Percentiles rank a stretch among this genome's conserved stretches.
Conservation (phyloP, 805 yeast species). For the Saturnispora zaruensis region DNA sequence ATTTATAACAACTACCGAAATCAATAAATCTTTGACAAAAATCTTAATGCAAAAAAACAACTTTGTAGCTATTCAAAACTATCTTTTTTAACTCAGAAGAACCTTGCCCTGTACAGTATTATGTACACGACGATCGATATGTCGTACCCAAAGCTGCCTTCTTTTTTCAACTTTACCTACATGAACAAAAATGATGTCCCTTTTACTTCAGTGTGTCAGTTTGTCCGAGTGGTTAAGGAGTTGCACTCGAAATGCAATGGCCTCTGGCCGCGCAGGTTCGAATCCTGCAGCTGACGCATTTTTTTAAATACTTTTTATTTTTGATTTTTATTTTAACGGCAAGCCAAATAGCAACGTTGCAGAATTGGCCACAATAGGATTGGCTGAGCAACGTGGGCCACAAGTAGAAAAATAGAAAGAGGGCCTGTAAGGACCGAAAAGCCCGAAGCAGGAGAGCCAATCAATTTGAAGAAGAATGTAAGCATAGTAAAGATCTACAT, state of each 20-base stretch:
- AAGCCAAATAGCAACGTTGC: neutral
- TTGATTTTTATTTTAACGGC: neutral
- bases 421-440: neutral
- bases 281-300: slow-evolving; percentile 95
- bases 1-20: no score
- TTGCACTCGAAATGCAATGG: slow-evolving; percentile 77
- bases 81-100: no score
- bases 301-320: slow-evolving; percentile 22
- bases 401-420: neutral
- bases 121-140: no score
- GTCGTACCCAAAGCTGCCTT: no score
- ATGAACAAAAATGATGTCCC: neutral
- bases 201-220: slow-evolving; percentile 33
- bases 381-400: neutral
- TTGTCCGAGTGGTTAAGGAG: slow-evolving; percentile 68
- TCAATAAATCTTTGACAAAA: no score
- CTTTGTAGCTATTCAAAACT: no score
- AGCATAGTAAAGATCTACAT: neutral
- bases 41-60: no score
- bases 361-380: neutral
- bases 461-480: slow-evolving; percentile 4
- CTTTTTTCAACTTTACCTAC: no score
- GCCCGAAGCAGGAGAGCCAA: slow-evolving; percentile 5
- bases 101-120: no score
- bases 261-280: slow-evolving; percentile 97